Percentiles rank a stretch among this genome's conserved stretches.
Evolutionary conservation across 306 rosid genomes (phyloP).

Genomic region (Vigna reflexopilosa): DNA sequence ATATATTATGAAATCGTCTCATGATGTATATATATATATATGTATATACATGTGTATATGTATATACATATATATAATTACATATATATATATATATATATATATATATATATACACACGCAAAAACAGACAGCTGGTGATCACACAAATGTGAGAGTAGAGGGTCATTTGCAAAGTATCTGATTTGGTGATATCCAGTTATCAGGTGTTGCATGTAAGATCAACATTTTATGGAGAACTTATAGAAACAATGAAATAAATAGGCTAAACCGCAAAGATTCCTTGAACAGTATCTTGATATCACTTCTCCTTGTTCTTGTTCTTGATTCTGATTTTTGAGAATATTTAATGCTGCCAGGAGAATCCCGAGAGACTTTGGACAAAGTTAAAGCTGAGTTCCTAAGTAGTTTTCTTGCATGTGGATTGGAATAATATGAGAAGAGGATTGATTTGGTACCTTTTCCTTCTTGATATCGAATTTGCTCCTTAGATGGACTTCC

Average conservation of each 20-base stretch:
- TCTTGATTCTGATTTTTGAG: constrained; percentile 69
- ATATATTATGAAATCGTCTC: too few relatives aligned
- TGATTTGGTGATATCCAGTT: constrained; percentile 41
- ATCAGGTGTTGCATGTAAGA: constrained; percentile 42
- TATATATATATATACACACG: too few relatives aligned
- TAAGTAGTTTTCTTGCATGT: constrained; percentile 65
- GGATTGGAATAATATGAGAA: constrained; percentile 63
- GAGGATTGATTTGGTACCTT: constrained; percentile 55
- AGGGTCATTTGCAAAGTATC: constrained; percentile 36
- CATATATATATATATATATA: fast-evolving
- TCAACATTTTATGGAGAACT: constrained; percentile 42
- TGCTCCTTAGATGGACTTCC: constrained; percentile 56
- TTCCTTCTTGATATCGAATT: constrained; percentile 43
- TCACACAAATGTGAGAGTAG: background rate
- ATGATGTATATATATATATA: too few relatives aligned
- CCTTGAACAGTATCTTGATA: constrained; percentile 64
- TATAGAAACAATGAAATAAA: constrained; percentile 33
- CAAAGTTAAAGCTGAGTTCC: constrained; percentile 68
- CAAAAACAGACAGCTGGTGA: too few relatives aligned
- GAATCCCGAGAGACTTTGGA: constrained; percentile 61
- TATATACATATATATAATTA: fast-evolving
- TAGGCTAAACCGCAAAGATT: constrained; percentile 36
- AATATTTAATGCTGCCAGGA: constrained; percentile 66
- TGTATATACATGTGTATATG: too few relatives aligned
- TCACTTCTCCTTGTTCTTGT: constrained; percentile 59